A percentile compares a stretch with the other conserved stretches of the same genome.
These are phyloP conservation scores for Microbotryum violaceum DNA, from an alignment of 1,284 basidiomycete species.

Conservation along the genomic window DNA sequence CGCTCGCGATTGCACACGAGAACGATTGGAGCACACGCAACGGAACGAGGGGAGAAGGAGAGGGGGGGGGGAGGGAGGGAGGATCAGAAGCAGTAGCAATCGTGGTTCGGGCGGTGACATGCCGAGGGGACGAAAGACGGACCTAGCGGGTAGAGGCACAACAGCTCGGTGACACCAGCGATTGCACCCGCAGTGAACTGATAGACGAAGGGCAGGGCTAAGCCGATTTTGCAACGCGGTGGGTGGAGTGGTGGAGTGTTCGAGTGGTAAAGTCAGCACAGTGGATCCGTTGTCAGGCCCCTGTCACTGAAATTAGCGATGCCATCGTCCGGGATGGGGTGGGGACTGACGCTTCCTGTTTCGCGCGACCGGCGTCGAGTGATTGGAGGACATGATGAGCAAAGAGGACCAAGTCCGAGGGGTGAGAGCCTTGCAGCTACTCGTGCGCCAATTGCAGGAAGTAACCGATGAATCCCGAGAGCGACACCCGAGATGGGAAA, in stretches of 20 bases:
- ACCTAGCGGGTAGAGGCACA: constrained; percentile 90
- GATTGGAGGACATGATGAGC: too few relatives aligned
- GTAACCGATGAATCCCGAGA: too few relatives aligned
- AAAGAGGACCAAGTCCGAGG: too few relatives aligned
- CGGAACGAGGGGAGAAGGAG: background rate
- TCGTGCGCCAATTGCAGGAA: too few relatives aligned
- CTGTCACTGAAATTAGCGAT: background rate
- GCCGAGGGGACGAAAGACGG: constrained; percentile 35
- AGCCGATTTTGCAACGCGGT: background rate
- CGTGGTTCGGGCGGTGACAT: background rate
- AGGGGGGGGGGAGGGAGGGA: background rate
- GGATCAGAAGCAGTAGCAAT: constrained; percentile 6
- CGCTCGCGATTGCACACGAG: constrained; percentile 1
- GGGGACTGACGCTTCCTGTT: too few relatives aligned
- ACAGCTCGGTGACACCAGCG: constrained; percentile 69
- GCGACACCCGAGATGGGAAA: too few relatives aligned
- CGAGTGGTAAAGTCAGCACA: background rate
- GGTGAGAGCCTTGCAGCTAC: too few relatives aligned
- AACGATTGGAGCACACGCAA: background rate
- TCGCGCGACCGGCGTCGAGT: too few relatives aligned
- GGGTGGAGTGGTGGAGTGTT: too few relatives aligned
- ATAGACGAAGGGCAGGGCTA: constrained; percentile 42
- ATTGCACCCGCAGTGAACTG: constrained; percentile 87
- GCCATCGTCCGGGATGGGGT: background rate
- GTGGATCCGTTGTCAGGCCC: background rate